Evolutionary conservation across 2,329 filamentous ascomycete species (phyloP).

Genomic region (Pseudogymnoascus sp.): DNA sequence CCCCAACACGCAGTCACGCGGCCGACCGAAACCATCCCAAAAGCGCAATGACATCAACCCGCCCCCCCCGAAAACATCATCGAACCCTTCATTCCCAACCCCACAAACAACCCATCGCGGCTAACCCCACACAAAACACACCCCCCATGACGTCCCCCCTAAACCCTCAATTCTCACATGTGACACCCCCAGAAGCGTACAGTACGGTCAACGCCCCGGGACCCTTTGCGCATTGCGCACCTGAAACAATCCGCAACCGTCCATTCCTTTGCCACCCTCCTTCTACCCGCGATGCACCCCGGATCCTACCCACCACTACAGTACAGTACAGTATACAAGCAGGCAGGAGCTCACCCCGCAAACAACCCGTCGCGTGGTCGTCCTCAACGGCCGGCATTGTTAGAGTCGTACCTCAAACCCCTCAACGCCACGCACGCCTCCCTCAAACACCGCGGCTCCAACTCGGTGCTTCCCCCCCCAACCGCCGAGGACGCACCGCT

Average conservation of each 20-base stretch:
- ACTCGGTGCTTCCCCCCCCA: not conserved
- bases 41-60: not conserved
- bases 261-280: not conserved
- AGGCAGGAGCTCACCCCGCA: not conserved
- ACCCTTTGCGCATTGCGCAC: not conserved
- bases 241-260: constrained; percentile 2
- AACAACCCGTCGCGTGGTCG: not conserved
- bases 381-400: not conserved
- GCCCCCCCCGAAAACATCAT: not conserved
- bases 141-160: not conserved
- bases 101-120: not conserved
- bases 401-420: not conserved
- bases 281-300: not conserved
- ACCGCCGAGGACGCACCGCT: not conserved
- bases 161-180: not conserved
- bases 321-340: not conserved
- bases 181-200: not conserved
- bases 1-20: not conserved
- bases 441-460: not conserved
- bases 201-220: not conserved
- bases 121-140: not conserved
- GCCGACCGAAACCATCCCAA: constrained; percentile 1
- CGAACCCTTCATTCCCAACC: not conserved
- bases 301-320: not conserved
- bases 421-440: not conserved